Evolutionary conservation across 2,329 filamentous ascomycete genomes (phyloP), one percentile per base, ranked within the genome.

Genomic region (Ascocoryne sarcoides): DNA sequence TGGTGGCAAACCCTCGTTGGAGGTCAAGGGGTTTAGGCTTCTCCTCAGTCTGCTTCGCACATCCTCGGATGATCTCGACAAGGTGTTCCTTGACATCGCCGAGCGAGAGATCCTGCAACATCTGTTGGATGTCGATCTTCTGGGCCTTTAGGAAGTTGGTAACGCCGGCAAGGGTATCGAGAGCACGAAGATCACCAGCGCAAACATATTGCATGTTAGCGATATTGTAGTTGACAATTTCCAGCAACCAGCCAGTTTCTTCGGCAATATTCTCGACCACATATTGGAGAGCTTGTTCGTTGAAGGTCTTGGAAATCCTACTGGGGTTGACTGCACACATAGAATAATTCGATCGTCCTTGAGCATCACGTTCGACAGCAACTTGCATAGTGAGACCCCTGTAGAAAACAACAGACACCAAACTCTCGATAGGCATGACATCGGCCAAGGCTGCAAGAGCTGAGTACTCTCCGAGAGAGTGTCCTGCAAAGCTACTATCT

Each of bases 291-390:
- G 92, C 92, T 62, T 92, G 84, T 67, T 98, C 92, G 67, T 93
- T 95, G 75, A 98, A 98, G 1, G 88, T 95, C 76, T 94, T 95
- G 59, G 86, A 93, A 64, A 98, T 95, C 50, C 92, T 82, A 71
- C 88, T 95, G 26, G 92, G 92, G 70, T 98, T 98, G 65, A 98
- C 90, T 42, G 92, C 92, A 64, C 90, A 95, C 92, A 98, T 98
- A 47, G 85, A 89, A 73, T 98, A 98, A 73, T 96, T 96, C 54
- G 89, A 95, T 42, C 92, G 84, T 28, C 92, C 92, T 50, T 78
- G 71, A 44, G 82, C 89, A 62, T 98, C 92, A 61, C 92, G 88
- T 70, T 96, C 92, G 49, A 98, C 92, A 17, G 92, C 92, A 35
- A 98, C 92, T 67, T 98, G 92, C 92, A 98, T 98, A 16, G 92